Conservation (phyloP, 2,329 filamentous ascomycete genomes). For the Aspergillus alliaceus region DNA sequence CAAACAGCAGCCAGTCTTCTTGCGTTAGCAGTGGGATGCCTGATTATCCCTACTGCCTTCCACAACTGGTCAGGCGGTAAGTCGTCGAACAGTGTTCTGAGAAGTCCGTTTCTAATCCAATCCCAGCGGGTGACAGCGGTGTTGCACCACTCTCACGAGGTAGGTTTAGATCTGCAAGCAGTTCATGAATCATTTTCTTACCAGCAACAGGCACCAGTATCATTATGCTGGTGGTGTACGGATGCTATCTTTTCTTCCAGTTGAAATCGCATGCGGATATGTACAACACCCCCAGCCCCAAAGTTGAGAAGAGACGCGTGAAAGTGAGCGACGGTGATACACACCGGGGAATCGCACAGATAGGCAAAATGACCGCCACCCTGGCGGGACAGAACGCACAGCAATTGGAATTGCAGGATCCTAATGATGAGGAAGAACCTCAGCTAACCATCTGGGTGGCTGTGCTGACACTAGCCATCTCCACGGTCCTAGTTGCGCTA, state of each 20-base stretch:
- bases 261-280: slow-evolving; percentile 79
- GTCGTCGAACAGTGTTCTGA: slow-evolving; percentile 1
- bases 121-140: slow-evolving; percentile 24
- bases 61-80: slow-evolving; percentile 54
- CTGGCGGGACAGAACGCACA: slow-evolving; percentile 52
- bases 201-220: slow-evolving; percentile 56
- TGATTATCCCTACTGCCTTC: slow-evolving; percentile 91
- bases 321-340: slow-evolving; percentile 53
- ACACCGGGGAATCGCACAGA: slow-evolving; percentile 51
- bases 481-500: slow-evolving; percentile 76
- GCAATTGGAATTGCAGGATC: slow-evolving; percentile 51
- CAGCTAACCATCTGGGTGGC: slow-evolving; percentile 73
- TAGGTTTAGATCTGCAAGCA: slow-evolving; percentile 8
- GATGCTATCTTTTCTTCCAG: slow-evolving; percentile 83
- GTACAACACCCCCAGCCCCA: slow-evolving; percentile 78
- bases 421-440: slow-evolving; percentile 74
- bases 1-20: slow-evolving; percentile 84
- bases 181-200: neutral
- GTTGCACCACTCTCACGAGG: slow-evolving; percentile 36
- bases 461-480: slow-evolving; percentile 66
- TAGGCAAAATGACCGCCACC: slow-evolving; percentile 54
- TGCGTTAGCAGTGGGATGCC: slow-evolving; percentile 72
- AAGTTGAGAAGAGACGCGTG: slow-evolving; percentile 61
- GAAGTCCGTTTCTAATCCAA: slow-evolving; percentile 4
- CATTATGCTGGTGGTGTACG: slow-evolving; percentile 82